phyloP scores from a whole-genome alignment of 208 protist genomes.

The Leishmania tropica region DNA sequence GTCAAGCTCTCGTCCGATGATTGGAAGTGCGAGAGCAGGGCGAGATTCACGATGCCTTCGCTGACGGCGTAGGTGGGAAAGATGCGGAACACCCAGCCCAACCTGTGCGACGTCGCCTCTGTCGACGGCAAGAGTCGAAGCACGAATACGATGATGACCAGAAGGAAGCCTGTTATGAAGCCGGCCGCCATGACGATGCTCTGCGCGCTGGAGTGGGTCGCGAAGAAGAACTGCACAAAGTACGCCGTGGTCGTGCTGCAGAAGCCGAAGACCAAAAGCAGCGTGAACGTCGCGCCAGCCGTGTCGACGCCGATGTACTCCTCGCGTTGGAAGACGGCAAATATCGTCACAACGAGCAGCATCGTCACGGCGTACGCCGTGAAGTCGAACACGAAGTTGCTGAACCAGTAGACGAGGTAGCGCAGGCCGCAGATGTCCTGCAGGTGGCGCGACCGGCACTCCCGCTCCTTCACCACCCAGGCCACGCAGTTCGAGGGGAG shows the following conservation, averaged over 20 bases:
- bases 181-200: constrained; percentile 42
- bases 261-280: constrained; percentile 42
- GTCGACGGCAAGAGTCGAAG: constrained; percentile 34
- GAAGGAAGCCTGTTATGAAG: constrained; percentile 55
- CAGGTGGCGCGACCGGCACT: constrained; percentile 62
- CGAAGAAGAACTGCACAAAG: constrained; percentile 44
- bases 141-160: constrained; percentile 45
- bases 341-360: constrained; percentile 32
- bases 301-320: constrained; percentile 41
- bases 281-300: constrained; percentile 23
- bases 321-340: constrained; percentile 36
- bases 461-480: constrained; percentile 73
- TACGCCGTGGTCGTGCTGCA: constrained; percentile 35
- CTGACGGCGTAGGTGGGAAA: constrained; percentile 57
- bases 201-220: constrained; percentile 53
- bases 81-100: constrained; percentile 44
- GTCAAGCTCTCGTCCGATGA: not conserved
- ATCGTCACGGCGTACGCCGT: constrained; percentile 35
- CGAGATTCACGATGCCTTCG: constrained; percentile 58
- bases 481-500: constrained; percentile 53
- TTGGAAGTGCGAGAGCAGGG: constrained; percentile 15
- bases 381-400: constrained; percentile 58
- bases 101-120: constrained; percentile 19
- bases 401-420: constrained; percentile 63
- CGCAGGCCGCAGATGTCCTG: constrained; percentile 66